phyloP scores from a whole-genome alignment of 257 asterid genomes.

The Ocimum tenuiflorum region DNA sequence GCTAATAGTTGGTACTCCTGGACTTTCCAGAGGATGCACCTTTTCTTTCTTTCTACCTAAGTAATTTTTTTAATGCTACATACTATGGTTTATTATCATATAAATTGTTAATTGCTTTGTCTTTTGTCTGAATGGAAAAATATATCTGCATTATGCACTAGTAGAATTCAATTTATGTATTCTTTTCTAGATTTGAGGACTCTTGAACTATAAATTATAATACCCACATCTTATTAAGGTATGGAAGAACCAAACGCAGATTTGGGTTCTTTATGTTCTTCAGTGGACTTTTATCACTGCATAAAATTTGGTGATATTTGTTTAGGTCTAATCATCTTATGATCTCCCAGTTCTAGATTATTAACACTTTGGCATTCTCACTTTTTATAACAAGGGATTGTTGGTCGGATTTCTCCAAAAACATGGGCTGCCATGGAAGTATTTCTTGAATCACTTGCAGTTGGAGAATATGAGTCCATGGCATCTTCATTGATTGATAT shows the following conservation, averaged over 20 bases:
- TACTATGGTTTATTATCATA: too few species aligned
- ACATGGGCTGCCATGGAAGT: conserved; percentile 97
- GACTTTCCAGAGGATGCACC: too few species aligned
- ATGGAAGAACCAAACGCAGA: not conserved
- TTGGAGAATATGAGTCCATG: conserved; percentile 79
- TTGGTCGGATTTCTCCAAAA: conserved; percentile 90
- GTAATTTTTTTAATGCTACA: too few species aligned
- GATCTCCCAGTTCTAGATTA: not conserved
- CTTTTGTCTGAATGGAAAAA: too few species aligned
- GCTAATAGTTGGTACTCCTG: too few species aligned
- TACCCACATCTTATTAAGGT: not conserved
- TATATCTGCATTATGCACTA: too few species aligned
- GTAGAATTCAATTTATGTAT: too few species aligned
- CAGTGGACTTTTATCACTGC: not conserved
- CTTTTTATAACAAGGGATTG: conserved; percentile 50
- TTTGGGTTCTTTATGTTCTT: not conserved
- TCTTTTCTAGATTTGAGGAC: too few species aligned
- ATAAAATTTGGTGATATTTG: not conserved
- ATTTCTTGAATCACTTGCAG: conserved; percentile 66
- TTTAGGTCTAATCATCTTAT: not conserved
- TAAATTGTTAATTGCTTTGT: too few species aligned
- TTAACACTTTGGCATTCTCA: not conserved
- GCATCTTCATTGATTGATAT: conserved; percentile 88
- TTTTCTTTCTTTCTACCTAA: too few species aligned
- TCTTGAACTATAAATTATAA: too few species aligned